A percentile compares a stretch with the other conserved stretches of the same genome.
phyloP scores from a whole-genome alignment of 306 rosid species.

The Gastrolobium villosum region DNA sequence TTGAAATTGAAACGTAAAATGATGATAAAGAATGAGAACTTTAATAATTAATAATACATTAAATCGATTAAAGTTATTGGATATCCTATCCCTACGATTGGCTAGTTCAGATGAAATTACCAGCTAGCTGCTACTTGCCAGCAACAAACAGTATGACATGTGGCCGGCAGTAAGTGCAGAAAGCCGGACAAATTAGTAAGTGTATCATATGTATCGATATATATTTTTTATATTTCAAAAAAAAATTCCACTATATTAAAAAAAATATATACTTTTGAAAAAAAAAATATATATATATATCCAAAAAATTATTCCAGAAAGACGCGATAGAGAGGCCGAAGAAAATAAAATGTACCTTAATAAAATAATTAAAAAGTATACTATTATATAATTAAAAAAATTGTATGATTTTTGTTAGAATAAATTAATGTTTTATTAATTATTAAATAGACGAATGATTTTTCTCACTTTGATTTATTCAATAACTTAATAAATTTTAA shows the following conservation, averaged over 20 bases:
- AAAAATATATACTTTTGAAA: too few species aligned
- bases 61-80: neutral
- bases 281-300: too few species aligned
- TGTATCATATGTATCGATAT: too few species aligned
- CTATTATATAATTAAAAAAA: neutral
- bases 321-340: neutral
- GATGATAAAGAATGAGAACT: neutral
- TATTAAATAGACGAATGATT: neutral
- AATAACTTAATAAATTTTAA: neutral
- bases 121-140: conserved; percentile 21
- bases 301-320: too few species aligned
- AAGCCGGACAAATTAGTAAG: neutral
- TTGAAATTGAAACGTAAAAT: neutral
- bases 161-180: conserved; percentile 42
- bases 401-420: neutral
- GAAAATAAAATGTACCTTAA: conserved; percentile 3
- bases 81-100: conserved; percentile 9
- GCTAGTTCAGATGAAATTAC: neutral
- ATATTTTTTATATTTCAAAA: too few species aligned
- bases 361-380: neutral
- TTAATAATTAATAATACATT: neutral
- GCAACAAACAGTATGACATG: conserved; percentile 39
- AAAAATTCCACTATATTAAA: too few species aligned
- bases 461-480: neutral
- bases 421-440: neutral